Evolutionary conservation across 2,329 filamentous ascomycete genomes (phyloP), one percentile per base, ranked within the genome.

Genomic region (Drechmeria coniospora): DNA sequence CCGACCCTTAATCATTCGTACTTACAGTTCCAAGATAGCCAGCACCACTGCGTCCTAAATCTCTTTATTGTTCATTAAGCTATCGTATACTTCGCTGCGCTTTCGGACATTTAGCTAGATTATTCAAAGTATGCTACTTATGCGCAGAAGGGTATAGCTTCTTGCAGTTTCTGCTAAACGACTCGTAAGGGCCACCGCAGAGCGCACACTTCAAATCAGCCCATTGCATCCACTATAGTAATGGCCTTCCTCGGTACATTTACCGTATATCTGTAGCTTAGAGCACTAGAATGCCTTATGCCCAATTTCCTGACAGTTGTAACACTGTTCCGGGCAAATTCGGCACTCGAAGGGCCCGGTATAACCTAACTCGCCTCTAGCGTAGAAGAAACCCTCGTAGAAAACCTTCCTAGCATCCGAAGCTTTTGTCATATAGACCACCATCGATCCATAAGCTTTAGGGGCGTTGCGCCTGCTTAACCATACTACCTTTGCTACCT

Each of bases 251-350:
- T 26, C 25, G 4, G 36, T 32, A 18, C 33, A 41, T 20, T 18
- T 32, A 5, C 11, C 32, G 16, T 35, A 44, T 2, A 34, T 23
- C 26, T 40, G 33, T 6, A 30, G 23, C 8, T 46, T 47, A 18
- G 34, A 39, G 26, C 35, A 50, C 23, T 45, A 27, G 30, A 38
- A 43, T 9, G 38, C 40, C 28, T 47, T 48, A 22, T 46, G 32
- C 11, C 37, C 31, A 18, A 46, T 39, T 30, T 44, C 29, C 34
- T 47, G 34, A 29, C 38, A 50, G 21, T 47, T 48, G 26, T 46
- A 50, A 28, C 34, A 50, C 38, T 49, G 34, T 17, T 37, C 32
- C 15, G 39, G 42, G 31, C 35, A 31, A 19, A 28, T 32, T 27
- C 39, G 36, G 13, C 29, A 36, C 28, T 44, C 32, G 23, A 44